Conservation (phyloP, 1,284 basidiomycete genomes). For the Irpex rosettiformis region DNA sequence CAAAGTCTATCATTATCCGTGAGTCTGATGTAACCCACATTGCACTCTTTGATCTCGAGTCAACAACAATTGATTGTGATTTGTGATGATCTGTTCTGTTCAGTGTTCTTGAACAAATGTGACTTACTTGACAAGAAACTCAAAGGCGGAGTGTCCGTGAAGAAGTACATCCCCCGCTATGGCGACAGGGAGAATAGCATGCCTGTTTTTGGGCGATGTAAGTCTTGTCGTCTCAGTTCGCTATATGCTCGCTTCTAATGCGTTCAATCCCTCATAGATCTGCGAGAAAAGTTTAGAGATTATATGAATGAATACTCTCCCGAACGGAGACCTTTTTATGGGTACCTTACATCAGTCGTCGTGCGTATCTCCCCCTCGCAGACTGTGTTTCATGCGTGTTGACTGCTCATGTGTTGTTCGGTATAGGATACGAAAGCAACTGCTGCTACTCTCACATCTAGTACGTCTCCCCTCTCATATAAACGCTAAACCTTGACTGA, state of each 20-base stretch:
- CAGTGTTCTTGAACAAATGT: constrained; percentile 64
- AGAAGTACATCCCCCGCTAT: constrained; percentile 46
- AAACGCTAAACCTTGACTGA: not conserved
- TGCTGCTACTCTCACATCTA: constrained; percentile 33
- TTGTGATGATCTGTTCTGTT: not conserved
- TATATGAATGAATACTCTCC: constrained; percentile 47
- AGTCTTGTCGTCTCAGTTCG: constrained; percentile 20
- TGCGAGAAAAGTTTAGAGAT: constrained; percentile 62
- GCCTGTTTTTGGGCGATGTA: constrained; percentile 56
- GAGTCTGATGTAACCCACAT: constrained; percentile 11
- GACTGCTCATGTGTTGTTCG: not conserved
- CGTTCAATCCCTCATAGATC: constrained; percentile 39
- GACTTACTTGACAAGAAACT: constrained; percentile 46
- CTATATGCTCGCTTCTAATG: not conserved
- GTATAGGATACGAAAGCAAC: constrained; percentile 43
- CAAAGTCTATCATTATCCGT: constrained; percentile 50
- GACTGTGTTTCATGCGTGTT: not conserved
- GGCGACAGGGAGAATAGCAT: constrained; percentile 59
- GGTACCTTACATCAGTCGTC: constrained; percentile 59
- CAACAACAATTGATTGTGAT: not conserved
- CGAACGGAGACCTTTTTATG: constrained; percentile 46
- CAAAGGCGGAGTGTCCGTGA: constrained; percentile 27
- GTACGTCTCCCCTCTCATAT: constrained; percentile 22
- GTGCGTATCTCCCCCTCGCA: constrained; percentile 32
- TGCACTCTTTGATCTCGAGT: not conserved